Conservation (phyloP, 1,284 basidiomycete species). For the Kalmanozyma brasiliensis region DNA sequence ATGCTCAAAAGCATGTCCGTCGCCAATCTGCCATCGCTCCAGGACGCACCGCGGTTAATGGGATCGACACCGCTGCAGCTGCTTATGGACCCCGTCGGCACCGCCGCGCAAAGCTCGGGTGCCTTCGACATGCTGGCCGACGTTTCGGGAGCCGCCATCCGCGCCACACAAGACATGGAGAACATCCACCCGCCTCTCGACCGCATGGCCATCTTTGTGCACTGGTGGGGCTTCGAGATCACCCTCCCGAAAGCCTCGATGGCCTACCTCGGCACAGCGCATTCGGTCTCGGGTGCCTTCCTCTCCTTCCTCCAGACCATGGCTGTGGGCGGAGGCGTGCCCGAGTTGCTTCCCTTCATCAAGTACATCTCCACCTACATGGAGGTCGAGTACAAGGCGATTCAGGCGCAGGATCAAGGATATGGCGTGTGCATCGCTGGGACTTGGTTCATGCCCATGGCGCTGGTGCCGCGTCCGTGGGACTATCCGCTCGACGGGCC, state of each 20-base stretch:
- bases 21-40: slow-evolving; percentile 29
- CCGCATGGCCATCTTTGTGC: slow-evolving; percentile 62
- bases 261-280: slow-evolving; percentile 57
- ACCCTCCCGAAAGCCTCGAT: slow-evolving; percentile 58
- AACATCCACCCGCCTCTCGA: slow-evolving; percentile 56
- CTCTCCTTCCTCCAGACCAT: slow-evolving; percentile 59
- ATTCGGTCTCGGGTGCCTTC: slow-evolving; percentile 57
- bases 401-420: slow-evolving; percentile 54
- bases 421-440: slow-evolving; percentile 58
- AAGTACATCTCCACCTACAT: slow-evolving; percentile 59
- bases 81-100: slow-evolving; percentile 40
- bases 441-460: slow-evolving; percentile 59
- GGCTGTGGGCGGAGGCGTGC: slow-evolving; percentile 56
- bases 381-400: slow-evolving; percentile 62
- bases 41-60: slow-evolving; percentile 34
- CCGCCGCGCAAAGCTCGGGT: slow-evolving; percentile 39
- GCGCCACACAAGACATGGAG: slow-evolving; percentile 42
- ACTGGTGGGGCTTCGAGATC: slow-evolving; percentile 66
- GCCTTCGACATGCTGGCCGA: slow-evolving; percentile 56
- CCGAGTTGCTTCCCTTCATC: slow-evolving; percentile 61
- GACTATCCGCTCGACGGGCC: slow-evolving; percentile 46
- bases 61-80: slow-evolving; percentile 51
- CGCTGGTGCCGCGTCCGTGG: slow-evolving; percentile 49
- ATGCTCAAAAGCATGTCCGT: slow-evolving; percentile 41
- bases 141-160: slow-evolving; percentile 47